phyloP scores from a whole-genome alignment of 257 asterid genomes.

The Penstemon barbatus region DNA sequence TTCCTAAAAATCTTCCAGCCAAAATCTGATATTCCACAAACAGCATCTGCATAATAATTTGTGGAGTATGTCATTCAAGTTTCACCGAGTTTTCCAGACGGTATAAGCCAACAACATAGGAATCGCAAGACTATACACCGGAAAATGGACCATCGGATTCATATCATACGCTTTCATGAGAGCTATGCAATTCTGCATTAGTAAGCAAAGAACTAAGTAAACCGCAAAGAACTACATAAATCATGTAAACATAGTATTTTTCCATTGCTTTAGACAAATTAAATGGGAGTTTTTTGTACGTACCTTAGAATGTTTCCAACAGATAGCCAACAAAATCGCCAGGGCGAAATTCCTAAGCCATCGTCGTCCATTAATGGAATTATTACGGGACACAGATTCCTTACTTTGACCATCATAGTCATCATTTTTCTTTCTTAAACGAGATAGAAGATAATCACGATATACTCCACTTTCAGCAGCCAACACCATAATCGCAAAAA shows the following conservation, averaged over 20 bases:
- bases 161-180: slow-evolving; percentile 79
- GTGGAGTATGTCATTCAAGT: slow-evolving; percentile 15
- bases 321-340: slow-evolving; percentile 49
- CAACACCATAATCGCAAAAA: slow-evolving; percentile 41
- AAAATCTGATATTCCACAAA: slow-evolving; percentile 1
- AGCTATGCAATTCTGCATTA: slow-evolving; percentile 70
- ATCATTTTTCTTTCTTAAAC: slow-evolving; percentile 80
- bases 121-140: slow-evolving; percentile 59
- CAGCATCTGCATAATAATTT: background rate
- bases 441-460: slow-evolving; percentile 56
- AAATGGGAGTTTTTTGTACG: slow-evolving; percentile 3
- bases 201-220: slow-evolving; percentile 20
- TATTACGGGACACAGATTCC: slow-evolving; percentile 24
- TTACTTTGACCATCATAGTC: slow-evolving; percentile 40
- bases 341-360: slow-evolving; percentile 66
- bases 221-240: background rate
- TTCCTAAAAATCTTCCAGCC: background rate
- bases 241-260: background rate
- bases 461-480: slow-evolving; percentile 67
- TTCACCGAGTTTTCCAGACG: slow-evolving; percentile 57
- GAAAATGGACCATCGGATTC: slow-evolving; percentile 78
- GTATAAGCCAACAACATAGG: slow-evolving; percentile 71
- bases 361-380: slow-evolving; percentile 31
- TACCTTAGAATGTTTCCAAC: slow-evolving; percentile 74
- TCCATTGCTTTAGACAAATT: background rate